Evolutionary conservation across 805 yeast genomes (phyloP).

Genomic region (Kodamaea hsintzibuensis): DNA sequence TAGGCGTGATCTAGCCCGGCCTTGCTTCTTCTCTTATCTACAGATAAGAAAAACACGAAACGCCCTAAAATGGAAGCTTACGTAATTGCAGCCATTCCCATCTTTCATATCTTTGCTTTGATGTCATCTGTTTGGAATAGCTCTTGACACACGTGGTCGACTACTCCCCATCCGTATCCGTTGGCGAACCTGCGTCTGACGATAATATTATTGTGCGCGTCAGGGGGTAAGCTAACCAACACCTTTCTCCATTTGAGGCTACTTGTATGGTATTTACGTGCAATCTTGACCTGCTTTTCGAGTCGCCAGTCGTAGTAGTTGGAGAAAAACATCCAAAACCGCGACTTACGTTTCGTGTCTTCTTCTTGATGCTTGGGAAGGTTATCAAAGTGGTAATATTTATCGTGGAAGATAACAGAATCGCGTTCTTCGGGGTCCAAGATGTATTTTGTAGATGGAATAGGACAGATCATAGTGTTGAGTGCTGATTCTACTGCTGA

Average conservation of each 20-base stretch:
- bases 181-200: conserved; percentile 45
- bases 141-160: conserved; percentile 33
- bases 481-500: conserved; percentile 44
- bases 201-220: conserved; percentile 47
- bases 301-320: conserved; percentile 35
- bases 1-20: neutral
- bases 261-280: conserved; percentile 40
- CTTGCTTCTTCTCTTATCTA: neutral
- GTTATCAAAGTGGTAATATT: conserved; percentile 34
- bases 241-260: conserved; percentile 45
- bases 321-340: conserved; percentile 19
- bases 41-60: neutral
- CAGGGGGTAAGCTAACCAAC: conserved; percentile 44
- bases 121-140: neutral
- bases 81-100: neutral
- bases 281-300: conserved; percentile 42
- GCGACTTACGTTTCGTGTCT: conserved; percentile 13
- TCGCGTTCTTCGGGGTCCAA: conserved; percentile 34
- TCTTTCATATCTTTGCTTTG: conserved; percentile 1
- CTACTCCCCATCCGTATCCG: conserved; percentile 50
- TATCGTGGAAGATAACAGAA: conserved; percentile 44
- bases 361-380: conserved; percentile 25
- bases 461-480: conserved; percentile 40
- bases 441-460: conserved; percentile 35
- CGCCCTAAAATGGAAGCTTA: neutral